These are phyloP conservation scores for Podospora sp. DNA, from an alignment of 495 filamentous ascomycete genomes.

Conservation along the genomic window DNA sequence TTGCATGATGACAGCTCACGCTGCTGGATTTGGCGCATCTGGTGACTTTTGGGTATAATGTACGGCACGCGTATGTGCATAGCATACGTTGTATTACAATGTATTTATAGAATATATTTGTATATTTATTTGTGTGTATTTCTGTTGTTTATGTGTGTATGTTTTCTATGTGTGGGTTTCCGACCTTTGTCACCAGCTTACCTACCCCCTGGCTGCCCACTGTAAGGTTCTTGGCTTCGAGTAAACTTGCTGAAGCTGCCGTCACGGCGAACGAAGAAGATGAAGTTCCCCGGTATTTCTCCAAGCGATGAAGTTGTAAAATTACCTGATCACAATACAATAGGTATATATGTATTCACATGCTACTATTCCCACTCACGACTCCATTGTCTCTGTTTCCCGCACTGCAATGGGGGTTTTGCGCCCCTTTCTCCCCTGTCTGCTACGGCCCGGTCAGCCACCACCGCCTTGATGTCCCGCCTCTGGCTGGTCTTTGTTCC, in stretches of 20 bases:
- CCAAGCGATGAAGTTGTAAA: too few relatives aligned
- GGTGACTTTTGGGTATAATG: slow-evolving; percentile 19
- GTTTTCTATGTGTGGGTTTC: slow-evolving; percentile 12
- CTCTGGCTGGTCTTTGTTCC: not conserved
- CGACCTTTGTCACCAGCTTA: too few relatives aligned
- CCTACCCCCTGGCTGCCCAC: too few relatives aligned
- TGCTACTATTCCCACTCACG: too few relatives aligned
- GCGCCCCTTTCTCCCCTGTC: not conserved
- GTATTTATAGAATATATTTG: not conserved
- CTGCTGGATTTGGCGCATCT: slow-evolving; percentile 24
- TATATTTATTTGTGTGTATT: slow-evolving; percentile 19
- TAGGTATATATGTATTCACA: too few relatives aligned
- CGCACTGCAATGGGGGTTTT: too few relatives aligned
- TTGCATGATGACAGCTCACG: slow-evolving; percentile 23
- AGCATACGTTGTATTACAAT: slow-evolving; percentile 6
- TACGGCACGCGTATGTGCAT: slow-evolving; percentile 19
- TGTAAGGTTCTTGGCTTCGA: too few relatives aligned
- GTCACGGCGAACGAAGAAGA: too few relatives aligned
- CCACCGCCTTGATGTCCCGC: not conserved
- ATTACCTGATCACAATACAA: too few relatives aligned
- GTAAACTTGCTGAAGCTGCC: too few relatives aligned
- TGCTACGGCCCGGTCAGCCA: not conserved
- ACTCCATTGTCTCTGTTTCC: too few relatives aligned
- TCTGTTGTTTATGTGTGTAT: not conserved
- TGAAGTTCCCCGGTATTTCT: too few relatives aligned